phyloP scores from a whole-genome alignment of 2,329 filamentous ascomycete genomes.

The Epicoccum sorghinum region DNA sequence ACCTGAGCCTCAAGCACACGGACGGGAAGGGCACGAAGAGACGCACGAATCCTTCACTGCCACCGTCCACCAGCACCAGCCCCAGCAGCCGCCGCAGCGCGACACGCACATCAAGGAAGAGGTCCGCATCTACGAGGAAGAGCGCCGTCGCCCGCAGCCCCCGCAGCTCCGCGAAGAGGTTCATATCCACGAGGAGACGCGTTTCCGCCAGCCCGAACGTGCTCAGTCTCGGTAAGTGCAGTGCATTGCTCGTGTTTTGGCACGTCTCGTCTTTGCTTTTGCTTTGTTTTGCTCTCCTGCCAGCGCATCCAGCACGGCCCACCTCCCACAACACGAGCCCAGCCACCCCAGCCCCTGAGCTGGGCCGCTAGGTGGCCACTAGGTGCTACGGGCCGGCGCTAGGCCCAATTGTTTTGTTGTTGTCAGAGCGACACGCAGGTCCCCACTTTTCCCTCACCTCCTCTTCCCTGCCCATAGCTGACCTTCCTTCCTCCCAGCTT shows the following conservation, averaged over 20 bases:
- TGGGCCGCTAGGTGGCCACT: constrained; percentile 28
- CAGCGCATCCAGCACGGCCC: constrained; percentile 39
- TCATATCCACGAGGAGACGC: constrained; percentile 43
- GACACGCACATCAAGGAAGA: constrained; percentile 76
- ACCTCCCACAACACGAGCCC: constrained; percentile 28
- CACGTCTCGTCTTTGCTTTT: constrained; percentile 5
- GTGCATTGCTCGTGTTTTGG: constrained; percentile 5
- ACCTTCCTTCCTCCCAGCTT: constrained; percentile 57
- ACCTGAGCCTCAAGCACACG: constrained; percentile 74
- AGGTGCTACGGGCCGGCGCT: constrained; percentile 28
- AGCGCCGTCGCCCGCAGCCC: constrained; percentile 72
- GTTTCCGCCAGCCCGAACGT: constrained; percentile 36
- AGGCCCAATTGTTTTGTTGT: constrained; percentile 47
- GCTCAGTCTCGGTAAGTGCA: constrained; percentile 39
- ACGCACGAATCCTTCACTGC: constrained; percentile 60
- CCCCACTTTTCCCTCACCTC: constrained; percentile 47
- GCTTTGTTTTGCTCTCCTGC: constrained; percentile 26
- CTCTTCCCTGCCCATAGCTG: constrained; percentile 47
- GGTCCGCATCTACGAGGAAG: constrained; percentile 81
- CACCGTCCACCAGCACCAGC: constrained; percentile 53
- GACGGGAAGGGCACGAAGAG: constrained; percentile 97
- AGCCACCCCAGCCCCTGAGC: constrained; percentile 41
- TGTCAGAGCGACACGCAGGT: constrained; percentile 47
- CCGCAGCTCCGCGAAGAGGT: constrained; percentile 39
- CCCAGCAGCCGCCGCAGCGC: constrained; percentile 19